Conservation (phyloP, 495 filamentous ascomycete species). For the Chlorociboria aeruginascens region DNA sequence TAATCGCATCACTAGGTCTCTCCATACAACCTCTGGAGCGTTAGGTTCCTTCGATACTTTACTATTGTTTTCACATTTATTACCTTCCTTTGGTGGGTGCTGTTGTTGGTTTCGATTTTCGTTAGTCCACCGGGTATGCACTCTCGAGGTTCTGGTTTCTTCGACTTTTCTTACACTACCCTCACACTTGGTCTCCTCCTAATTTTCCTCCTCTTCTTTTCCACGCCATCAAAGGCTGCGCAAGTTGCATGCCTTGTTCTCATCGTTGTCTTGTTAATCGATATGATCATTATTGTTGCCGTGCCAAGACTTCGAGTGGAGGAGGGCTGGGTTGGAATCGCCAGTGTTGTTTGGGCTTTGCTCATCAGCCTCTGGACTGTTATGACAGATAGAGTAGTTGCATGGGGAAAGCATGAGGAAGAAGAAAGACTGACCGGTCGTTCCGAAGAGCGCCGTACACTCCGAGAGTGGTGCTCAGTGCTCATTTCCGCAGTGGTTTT, state of each 20-base stretch:
- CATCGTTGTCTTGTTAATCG: conserved; percentile 59
- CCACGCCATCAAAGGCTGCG: conserved; percentile 65
- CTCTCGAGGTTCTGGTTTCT: conserved; percentile 81
- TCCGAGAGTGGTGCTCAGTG: conserved; percentile 78
- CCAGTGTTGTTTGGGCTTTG: conserved; percentile 65
- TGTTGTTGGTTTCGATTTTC: conserved; percentile 77
- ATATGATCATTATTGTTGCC: conserved; percentile 65
- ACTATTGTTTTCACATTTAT: conserved; percentile 55
- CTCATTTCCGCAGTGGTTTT: conserved; percentile 60
- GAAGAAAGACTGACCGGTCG: conserved; percentile 87
- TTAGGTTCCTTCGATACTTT: conserved; percentile 63
- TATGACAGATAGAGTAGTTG: conserved; percentile 46
- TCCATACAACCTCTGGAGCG: conserved; percentile 88
- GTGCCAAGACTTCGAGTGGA: conserved; percentile 62
- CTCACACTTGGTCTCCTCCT: conserved; percentile 61
- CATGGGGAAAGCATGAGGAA: conserved; percentile 84
- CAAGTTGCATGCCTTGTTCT: conserved; percentile 55
- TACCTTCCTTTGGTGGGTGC: conserved; percentile 81
- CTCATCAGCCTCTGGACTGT: conserved; percentile 52
- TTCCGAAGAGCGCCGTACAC: conserved; percentile 69
- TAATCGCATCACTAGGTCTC: conserved; percentile 49
- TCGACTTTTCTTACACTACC: conserved; percentile 68
- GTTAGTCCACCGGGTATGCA: conserved; percentile 78
- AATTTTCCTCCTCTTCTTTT: conserved; percentile 74
- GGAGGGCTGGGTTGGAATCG: conserved; percentile 85